phyloP scores from a whole-genome alignment of 2,329 filamentous ascomycete species.

The Dendryphion nanum region DNA sequence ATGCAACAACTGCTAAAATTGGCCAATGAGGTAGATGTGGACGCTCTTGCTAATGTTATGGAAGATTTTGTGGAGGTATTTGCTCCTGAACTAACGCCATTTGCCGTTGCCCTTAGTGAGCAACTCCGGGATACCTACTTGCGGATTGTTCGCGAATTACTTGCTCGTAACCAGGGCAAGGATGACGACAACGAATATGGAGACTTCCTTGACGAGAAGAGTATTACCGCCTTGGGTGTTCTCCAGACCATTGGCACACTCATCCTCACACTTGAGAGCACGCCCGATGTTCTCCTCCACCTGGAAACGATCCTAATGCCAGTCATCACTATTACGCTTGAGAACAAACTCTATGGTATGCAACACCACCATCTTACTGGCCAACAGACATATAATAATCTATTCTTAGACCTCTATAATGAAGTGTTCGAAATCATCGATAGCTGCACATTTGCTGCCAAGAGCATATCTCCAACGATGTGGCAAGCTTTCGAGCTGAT shows the following conservation, averaged over 20 bases:
- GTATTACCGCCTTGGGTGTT: conserved; percentile 93
- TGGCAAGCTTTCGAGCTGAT: conserved; percentile 98
- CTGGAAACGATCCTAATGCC: conserved; percentile 97
- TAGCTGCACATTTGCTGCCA: conserved; percentile 97
- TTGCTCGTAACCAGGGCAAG: conserved; percentile 78
- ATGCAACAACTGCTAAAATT: conserved; percentile 98
- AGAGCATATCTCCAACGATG: conserved; percentile 93
- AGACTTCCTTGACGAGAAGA: conserved; percentile 96
- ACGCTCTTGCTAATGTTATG: conserved; percentile 97
- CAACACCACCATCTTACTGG: conserved; percentile 1
- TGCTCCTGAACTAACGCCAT: conserved; percentile 92
- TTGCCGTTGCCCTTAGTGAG: conserved; percentile 92
- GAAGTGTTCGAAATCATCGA: conserved; percentile 99
- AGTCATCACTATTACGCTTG: conserved; percentile 90
- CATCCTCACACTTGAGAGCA: conserved; percentile 95
- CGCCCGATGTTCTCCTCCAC: conserved; percentile 89
- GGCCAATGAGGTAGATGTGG: conserved; percentile 96
- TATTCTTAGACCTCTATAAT: conserved; percentile 76
- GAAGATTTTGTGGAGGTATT: conserved; percentile 99
- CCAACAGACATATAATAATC: not conserved
- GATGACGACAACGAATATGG: conserved; percentile 76
- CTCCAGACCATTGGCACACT: conserved; percentile 96
- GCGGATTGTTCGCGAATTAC: conserved; percentile 83
- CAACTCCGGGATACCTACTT: conserved; percentile 95
- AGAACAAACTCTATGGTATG: conserved; percentile 92